These are phyloP conservation scores for Hericium alpestre DNA, from an alignment of 768 basidiomycete species.

Conservation along the genomic window DNA sequence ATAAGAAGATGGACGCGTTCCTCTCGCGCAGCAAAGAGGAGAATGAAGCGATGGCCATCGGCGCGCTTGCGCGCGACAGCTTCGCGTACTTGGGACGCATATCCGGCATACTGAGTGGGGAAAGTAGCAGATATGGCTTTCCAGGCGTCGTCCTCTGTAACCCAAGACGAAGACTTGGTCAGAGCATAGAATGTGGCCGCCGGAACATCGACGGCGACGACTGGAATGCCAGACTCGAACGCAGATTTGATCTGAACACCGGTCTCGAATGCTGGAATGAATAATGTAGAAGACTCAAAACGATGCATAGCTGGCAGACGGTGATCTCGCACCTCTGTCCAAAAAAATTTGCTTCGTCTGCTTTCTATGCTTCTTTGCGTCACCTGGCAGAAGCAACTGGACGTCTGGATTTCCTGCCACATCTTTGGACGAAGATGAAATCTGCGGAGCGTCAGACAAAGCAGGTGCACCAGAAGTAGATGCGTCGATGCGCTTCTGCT, in stretches of 20 bases:
- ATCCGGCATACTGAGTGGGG: constrained; percentile 45
- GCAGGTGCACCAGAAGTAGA: constrained; percentile 48
- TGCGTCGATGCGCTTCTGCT: constrained; percentile 67
- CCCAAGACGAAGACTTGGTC: constrained; percentile 47
- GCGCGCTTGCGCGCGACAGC: constrained; percentile 48
- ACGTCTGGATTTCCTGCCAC: constrained; percentile 31
- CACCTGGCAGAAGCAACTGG: constrained; percentile 56
- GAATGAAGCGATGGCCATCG: constrained; percentile 52
- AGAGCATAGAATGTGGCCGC: constrained; percentile 51
- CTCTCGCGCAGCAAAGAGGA: constrained; percentile 60
- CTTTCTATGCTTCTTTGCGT: constrained; percentile 66
- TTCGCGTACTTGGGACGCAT: constrained; percentile 61
- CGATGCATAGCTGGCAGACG: neutral
- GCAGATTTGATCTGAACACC: constrained; percentile 46
- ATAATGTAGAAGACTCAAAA: neutral
- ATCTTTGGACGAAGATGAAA: constrained; percentile 25
- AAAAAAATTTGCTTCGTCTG: constrained; percentile 58
- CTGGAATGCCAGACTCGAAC: constrained; percentile 50
- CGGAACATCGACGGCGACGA: constrained; percentile 64
- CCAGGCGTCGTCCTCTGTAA: constrained; percentile 70
- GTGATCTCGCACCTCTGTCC: constrained; percentile 44
- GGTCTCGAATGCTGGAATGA: constrained; percentile 51
- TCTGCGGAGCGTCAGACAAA: constrained; percentile 29
- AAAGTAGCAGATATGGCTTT: constrained; percentile 45
- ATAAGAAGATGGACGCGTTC: constrained; percentile 56